A percentile compares a stretch with the other conserved stretches of the same genome.
phyloP scores from a whole-genome alignment of 1,284 basidiomycete species.

The Takashimella koratensis region DNA sequence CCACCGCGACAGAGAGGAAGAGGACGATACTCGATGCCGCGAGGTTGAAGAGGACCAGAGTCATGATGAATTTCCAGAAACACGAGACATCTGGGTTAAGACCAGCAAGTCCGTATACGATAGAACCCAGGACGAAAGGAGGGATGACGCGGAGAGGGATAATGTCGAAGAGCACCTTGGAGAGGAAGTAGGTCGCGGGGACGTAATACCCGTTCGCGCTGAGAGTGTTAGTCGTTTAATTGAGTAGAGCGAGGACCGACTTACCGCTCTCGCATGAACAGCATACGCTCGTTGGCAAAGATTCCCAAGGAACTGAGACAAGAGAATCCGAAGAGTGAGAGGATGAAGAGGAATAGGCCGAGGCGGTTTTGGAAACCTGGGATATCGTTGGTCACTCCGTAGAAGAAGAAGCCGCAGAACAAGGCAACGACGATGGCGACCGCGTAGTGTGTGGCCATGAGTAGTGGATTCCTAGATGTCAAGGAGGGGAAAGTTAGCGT shows the following conservation, averaged over 20 bases:
- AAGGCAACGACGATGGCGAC: slow-evolving; percentile 77
- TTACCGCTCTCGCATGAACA: slow-evolving; percentile 94
- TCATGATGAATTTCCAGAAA: slow-evolving; percentile 98
- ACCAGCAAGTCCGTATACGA: slow-evolving; percentile 88
- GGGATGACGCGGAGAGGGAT: slow-evolving; percentile 89
- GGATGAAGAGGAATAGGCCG: slow-evolving; percentile 94
- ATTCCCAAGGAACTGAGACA: slow-evolving; percentile 86
- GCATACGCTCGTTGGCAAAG: slow-evolving; percentile 87
- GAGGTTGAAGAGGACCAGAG: slow-evolving; percentile 89
- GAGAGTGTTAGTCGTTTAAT: slow-evolving; percentile 3
- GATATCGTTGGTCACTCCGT: slow-evolving; percentile 69
- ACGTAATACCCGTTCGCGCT: slow-evolving; percentile 97
- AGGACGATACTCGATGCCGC: slow-evolving; percentile 88
- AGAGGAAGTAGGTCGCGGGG: slow-evolving; percentile 90
- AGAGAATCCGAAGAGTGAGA: slow-evolving; percentile 93
- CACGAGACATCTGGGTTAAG: slow-evolving; percentile 80
- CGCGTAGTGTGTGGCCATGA: slow-evolving; percentile 85
- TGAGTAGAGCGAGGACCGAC: slow-evolving; percentile 17
- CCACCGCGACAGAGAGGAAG: slow-evolving; percentile 81
- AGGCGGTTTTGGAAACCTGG: slow-evolving; percentile 75
- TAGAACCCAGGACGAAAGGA: slow-evolving; percentile 88
- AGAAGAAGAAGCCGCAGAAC: slow-evolving; percentile 54
- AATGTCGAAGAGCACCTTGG: slow-evolving; percentile 95
- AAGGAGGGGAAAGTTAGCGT: slow-evolving; percentile 20
- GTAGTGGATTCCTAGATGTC: slow-evolving; percentile 84